Base-by-base conservation (phyloP, 1,284 basidiomycete genomes). In the Heterobasidion annosum region DNA sequence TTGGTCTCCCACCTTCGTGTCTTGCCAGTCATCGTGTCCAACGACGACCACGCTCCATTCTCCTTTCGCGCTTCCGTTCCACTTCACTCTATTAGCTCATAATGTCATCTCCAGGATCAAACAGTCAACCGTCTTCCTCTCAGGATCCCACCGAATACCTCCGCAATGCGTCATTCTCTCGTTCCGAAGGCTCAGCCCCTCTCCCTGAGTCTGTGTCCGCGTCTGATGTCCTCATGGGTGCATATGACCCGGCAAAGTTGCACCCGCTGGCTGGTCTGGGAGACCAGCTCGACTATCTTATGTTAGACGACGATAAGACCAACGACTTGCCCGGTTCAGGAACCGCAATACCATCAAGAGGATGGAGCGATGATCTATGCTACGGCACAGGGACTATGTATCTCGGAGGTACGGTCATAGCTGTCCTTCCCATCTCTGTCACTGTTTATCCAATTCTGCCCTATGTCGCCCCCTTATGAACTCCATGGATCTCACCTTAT, bases 351-450 rank as follows among this genome's bases (percentile, higher is more conserved):
- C 92, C 93, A 63, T 91, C 89, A 68, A 80, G 97, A 71, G 96
- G 97, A 57, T 99, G 94, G 95, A 93, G 93, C 72, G 97, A 99
- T 76, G 97, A 99, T 73, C 77, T 99, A 58, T 98, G 94, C 82
- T 98, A 99, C 73, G 97, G 97, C 63, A 98, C 96, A 64, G 97
- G 97, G 56, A 97, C 95, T 61, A 98, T 95, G 74, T 99, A 99
- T 83, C 85, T 99, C 54, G 82, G 91, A 67, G 97, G 96, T 95
- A 69, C 68, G 93, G 85, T 73, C 75, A 77, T 73, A 77, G 76
- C 77, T 79, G 54, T 58, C 54, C 52, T 58, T 49, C 34, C 48
- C 47, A 54, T 62, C 61, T 63, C 61, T 62, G 49, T 56, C 59
- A 53, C 59, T 58, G 55, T 58, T 57, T 62, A 50, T 51, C 56